Evolutionary conservation across 225 moss, liverwort and hornwort genomes (phyloP).

Genomic region (Pleurozium schreberi): DNA sequence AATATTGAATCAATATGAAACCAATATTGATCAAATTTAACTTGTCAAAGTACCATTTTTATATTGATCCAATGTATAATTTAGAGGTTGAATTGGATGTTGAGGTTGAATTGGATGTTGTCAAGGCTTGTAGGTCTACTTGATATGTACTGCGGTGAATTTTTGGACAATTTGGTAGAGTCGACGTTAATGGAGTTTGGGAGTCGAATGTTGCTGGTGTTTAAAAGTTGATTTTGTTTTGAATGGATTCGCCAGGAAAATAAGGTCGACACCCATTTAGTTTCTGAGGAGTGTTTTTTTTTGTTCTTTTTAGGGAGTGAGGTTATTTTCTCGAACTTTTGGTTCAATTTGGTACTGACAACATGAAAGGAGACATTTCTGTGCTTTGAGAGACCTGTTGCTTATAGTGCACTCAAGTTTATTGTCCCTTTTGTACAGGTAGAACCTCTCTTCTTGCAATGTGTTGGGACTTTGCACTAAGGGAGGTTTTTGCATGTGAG

Average conservation of each 20-base stretch:
- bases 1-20: too few species aligned
- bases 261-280: not conserved
- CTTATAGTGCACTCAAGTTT: too few species aligned
- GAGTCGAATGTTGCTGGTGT: not conserved
- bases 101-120: too few species aligned
- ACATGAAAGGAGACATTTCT: not conserved
- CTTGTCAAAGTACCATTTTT: too few species aligned
- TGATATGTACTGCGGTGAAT: not conserved
- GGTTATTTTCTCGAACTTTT: not conserved
- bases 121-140: not conserved
- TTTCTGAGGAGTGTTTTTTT: not conserved
- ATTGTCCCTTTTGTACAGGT: too few species aligned
- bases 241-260: not conserved
- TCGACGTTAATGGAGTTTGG: not conserved
- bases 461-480: too few species aligned
- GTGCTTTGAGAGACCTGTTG: not conserved
- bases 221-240: not conserved
- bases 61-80: too few species aligned
- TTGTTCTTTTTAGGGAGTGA: not conserved
- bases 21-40: too few species aligned
- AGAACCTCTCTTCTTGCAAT: too few species aligned
- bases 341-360: not conserved
- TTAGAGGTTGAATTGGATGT: too few species aligned
- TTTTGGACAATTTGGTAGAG: not conserved
- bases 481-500: too few species aligned